Evolutionary conservation across 106 monocot species (phyloP).

Genomic region (Posidonia australis): DNA sequence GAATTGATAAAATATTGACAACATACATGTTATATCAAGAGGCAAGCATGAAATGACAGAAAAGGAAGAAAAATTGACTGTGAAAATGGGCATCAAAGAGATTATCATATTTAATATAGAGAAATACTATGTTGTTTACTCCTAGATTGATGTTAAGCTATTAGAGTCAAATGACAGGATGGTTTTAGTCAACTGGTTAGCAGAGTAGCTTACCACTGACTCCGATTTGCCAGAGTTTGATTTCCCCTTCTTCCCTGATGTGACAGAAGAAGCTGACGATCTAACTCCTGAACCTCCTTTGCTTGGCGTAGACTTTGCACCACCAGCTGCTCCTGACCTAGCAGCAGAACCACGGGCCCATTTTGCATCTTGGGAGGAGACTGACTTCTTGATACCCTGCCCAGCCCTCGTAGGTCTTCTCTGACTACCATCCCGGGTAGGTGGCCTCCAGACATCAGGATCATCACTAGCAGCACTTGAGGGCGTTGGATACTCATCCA

Average conservation of each 20-base stretch:
- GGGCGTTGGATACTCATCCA: conserved; percentile 88
- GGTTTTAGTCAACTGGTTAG: too few relatives aligned
- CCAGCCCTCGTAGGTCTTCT: conserved; percentile 36
- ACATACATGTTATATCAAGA: too few relatives aligned
- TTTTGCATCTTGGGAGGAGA: conserved; percentile 62
- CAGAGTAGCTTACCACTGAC: conserved; percentile 33
- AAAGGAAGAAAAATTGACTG: too few relatives aligned
- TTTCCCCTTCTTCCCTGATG: conserved; percentile 75
- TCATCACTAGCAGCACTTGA: conserved; percentile 59
- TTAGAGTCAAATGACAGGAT: too few relatives aligned
- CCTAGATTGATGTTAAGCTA: too few relatives aligned
- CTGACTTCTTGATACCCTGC: conserved; percentile 28
- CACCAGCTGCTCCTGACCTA: conserved; percentile 32
- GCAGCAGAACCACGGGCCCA: conserved; percentile 66
- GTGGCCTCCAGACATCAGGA: conserved; percentile 99
- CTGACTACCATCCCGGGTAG: conserved; percentile 41
- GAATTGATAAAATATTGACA: too few relatives aligned
- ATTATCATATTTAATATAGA: too few relatives aligned
- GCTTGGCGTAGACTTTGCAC: conserved; percentile 43
- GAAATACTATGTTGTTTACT: too few relatives aligned
- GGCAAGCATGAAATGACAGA: too few relatives aligned
- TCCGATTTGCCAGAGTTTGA: conserved; percentile 60
- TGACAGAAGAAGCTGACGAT: conserved; percentile 35
- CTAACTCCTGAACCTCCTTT: conserved; percentile 42
- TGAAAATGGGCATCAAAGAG: too few relatives aligned